phyloP scores from a whole-genome alignment of 148 eudicot species.

The Polygonum aviculare region DNA sequence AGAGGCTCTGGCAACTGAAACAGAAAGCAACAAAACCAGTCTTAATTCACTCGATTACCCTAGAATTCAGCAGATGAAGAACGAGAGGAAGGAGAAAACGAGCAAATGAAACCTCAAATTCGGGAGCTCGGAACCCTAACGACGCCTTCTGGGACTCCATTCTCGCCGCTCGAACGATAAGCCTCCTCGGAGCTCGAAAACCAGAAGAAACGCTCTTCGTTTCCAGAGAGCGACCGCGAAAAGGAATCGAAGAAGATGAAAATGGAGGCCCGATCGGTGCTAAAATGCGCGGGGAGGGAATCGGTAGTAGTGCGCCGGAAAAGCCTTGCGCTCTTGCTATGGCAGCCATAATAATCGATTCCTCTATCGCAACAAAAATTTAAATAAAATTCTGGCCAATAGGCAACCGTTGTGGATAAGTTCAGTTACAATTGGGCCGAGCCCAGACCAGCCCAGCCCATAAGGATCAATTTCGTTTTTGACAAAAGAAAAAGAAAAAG shows the following conservation, averaged over 20 bases:
- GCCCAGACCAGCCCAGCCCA: no score
- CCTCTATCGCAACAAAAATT: background rate
- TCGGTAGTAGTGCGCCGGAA: background rate
- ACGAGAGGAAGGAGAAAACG: background rate
- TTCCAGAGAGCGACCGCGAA: background rate
- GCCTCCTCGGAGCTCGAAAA: constrained; percentile 10
- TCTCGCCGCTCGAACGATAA: constrained; percentile 56
- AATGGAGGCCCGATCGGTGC: constrained; percentile 12
- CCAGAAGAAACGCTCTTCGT: background rate
- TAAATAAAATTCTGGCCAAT: background rate
- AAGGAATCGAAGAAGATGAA: constrained; percentile 12
- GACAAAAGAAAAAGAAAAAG: no score
- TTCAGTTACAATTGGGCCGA: no score
- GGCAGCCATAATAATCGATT: background rate
- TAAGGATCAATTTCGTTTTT: no score
- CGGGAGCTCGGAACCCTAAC: constrained; percentile 60
- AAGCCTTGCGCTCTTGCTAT: constrained; percentile 7
- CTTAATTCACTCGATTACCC: background rate
- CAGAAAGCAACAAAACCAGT: background rate
- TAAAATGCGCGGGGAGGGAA: constrained; percentile 10
- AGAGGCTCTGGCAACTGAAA: constrained; percentile 72
- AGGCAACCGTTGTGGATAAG: background rate
- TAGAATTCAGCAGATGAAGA: background rate
- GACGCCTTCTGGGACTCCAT: constrained; percentile 56
- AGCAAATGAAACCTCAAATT: constrained; percentile 40